These are phyloP conservation scores for Salvia miltiorrhiza DNA, from an alignment of 257 asterid genomes.

Conservation along the genomic window DNA sequence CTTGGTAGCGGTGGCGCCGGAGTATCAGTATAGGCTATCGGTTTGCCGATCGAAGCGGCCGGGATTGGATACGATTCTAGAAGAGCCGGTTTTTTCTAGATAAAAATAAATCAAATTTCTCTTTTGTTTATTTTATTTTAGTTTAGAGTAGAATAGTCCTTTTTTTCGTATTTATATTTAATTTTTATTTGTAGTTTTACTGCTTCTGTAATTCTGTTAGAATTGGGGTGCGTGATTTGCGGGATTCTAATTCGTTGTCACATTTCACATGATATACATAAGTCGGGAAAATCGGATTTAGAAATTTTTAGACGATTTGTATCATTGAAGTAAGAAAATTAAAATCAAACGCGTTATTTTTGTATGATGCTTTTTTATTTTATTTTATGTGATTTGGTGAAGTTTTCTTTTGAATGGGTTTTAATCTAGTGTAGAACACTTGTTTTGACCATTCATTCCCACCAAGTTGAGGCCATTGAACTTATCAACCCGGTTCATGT, in stretches of 20 bases:
- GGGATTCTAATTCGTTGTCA: background rate
- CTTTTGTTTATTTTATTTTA: background rate
- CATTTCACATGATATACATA: background rate
- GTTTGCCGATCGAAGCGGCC: constrained; percentile 51
- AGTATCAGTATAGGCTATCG: constrained; percentile 32
- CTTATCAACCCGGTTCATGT: background rate
- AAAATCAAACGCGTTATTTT: background rate
- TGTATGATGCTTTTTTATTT: too few species aligned
- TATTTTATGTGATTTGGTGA: too few species aligned
- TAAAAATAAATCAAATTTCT: background rate
- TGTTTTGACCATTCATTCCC: constrained; percentile 13
- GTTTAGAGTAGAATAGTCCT: constrained; percentile 4
- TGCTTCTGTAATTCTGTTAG: background rate
- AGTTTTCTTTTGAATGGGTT: constrained; percentile 11
- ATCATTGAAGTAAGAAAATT: background rate
- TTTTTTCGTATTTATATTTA: background rate
- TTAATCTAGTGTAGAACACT: background rate
- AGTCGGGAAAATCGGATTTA: background rate
- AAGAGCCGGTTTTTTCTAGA: constrained; percentile 42
- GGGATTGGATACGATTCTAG: constrained; percentile 46
- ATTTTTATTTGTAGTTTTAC: background rate
- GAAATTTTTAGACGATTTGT: background rate
- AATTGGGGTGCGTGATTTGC: background rate
- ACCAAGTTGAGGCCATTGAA: background rate
- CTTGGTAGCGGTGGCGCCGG: constrained; percentile 29